Base-by-base conservation (phyloP, 1,284 basidiomycete genomes). In the Laetiporus sulphureus region DNA sequence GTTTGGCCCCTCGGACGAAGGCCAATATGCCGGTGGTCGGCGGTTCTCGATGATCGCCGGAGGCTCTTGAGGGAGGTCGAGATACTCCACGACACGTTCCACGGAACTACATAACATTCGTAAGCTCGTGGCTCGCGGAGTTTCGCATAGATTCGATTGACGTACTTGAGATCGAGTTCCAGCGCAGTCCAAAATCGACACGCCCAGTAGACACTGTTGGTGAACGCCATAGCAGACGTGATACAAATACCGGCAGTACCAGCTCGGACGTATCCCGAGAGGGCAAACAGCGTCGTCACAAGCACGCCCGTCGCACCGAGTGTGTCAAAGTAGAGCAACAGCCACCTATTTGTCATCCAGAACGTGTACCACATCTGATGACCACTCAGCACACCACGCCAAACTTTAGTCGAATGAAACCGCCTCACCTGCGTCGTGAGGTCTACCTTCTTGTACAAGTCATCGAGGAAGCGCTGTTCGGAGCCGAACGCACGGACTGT, bases 401-500 rank as follows among this genome's bases (percentile, higher is more conserved):
- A 22, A 36, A 15, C 18, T 18, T 12, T 13, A 25, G 18, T 15
- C 16, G 32, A 22, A 13, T 11, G 11, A 19, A 32, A 40, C 50
- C 6, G 13, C 10, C 24, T 12, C 21, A 78, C 80, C 70, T 79
- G 73, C 0, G 76, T 83, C 1, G 80, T 83, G 16, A 68, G 55
- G 52, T 86, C 79, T 36, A 86, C 70, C 57, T 79, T 83, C 3
- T 44, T 56, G 57, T 84, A 85, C 24, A 92, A 66, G 37, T 73
- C 71, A 41, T 85, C 73, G 52, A 92, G 71, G 68, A 95, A 93
- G n/a, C 76, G 69, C 30, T 68, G 66, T 54, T 94, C 91, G 2
- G 81, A 86, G 7, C 84, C 85, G 63, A 93, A 96, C 0, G 91
- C 93, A 36, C 92, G 78, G 29, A 95, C 88, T n/a, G 86, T 83